Conservation (phyloP, 1,139 yeast species). For the Hyphopichia buzzinii region DNA sequence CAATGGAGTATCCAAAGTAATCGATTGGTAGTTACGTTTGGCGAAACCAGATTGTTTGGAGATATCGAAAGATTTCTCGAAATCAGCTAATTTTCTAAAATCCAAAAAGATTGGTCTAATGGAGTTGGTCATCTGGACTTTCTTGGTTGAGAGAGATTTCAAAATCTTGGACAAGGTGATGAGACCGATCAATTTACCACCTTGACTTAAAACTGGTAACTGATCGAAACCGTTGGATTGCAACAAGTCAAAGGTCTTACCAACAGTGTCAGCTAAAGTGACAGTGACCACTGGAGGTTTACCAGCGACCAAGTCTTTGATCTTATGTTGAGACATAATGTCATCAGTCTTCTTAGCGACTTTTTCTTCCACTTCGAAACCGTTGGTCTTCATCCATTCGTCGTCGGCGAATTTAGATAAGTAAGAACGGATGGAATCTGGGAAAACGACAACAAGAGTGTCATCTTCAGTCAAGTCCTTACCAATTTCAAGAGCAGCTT, state of each 20-base stretch:
- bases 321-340: conserved; percentile 48
- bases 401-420: conserved; percentile 87
- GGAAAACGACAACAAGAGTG: conserved; percentile 77
- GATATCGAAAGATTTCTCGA: conserved; percentile 65
- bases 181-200: conserved; percentile 69
- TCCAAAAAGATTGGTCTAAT: conserved; percentile 67
- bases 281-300: conserved; percentile 84
- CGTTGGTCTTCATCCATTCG: conserved; percentile 85
- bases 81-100: conserved; percentile 70
- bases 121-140: conserved; percentile 57
- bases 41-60: conserved; percentile 59
- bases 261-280: conserved; percentile 57
- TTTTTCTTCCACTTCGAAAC: conserved; percentile 56
- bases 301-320: conserved; percentile 59
- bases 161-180: conserved; percentile 75
- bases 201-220: conserved; percentile 66
- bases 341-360: conserved; percentile 50
- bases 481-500: conserved; percentile 74
- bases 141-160: conserved; percentile 64
- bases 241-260: conserved; percentile 67
- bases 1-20: conserved; percentile 68
- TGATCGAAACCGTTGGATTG: conserved; percentile 84
- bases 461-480: conserved; percentile 71
- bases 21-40: conserved; percentile 65
- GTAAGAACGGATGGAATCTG: conserved; percentile 86